Base-by-base conservation (phyloP, 805 yeast genomes). In the Wickerhamiella nectarea region DNA sequence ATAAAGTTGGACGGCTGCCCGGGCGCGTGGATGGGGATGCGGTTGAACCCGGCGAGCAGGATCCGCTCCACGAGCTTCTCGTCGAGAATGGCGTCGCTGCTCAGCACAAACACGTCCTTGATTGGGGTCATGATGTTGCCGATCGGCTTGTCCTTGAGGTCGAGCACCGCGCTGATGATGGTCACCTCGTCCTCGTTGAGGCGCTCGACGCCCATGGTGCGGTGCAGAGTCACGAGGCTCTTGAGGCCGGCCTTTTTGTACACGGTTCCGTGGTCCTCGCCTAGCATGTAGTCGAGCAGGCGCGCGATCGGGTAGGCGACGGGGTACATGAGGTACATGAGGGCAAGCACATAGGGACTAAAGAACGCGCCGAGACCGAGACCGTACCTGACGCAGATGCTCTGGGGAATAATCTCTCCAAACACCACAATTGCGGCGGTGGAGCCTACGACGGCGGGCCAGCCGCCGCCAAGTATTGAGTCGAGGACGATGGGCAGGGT, bases 341-440 rank as follows among this genome's bases (percentile, higher is more conserved):
- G 69, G 1, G 67, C 62, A 36, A 79, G 66, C 15, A 89, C 96
- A 63, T 85, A 87, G 0, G 95, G 96, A 3, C 95, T 71, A 61
- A 87, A 83, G 51, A 78, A 72, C 2, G 96, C 80, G 35, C 98
- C 98, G 19, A 89, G 79, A 50, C 83, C 80, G 41, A 89, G 69
- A 1, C 98, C 98, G 58, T 84, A 87, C 35, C 96, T 71, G 15
- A 89, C 98, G 63, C 93, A 85, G 34, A 86, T 69, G 17, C 91
- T 78, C 63, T 89, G 98, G 2, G 98, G 98, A 48, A 89, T 89
- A 54, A 89, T 82, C 58, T 89, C 98, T 48, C 98, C 98, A 62
- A 89, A 89, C 10, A 89, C 72, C 41, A 89, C 96, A 57, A 89
- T 89, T 20, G 87, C 74, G 2, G 81, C 87, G 0, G 98, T 87